Conservation (phyloP, 2,329 filamentous ascomycete species). For the Alternaria metachromatica region DNA sequence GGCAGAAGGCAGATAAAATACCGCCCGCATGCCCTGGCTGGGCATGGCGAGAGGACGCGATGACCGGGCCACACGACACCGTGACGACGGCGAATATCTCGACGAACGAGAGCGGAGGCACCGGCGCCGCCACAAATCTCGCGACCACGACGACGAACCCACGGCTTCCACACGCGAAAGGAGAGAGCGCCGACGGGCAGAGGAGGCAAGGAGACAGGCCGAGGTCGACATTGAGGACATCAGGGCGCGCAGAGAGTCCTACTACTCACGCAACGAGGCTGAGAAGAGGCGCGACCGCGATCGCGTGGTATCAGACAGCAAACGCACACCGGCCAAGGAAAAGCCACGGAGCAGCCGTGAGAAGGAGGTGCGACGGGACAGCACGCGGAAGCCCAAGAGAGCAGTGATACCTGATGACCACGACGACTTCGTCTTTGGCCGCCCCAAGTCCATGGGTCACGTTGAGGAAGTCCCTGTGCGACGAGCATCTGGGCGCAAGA, state of each 20-base stretch:
- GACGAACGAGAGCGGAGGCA: slow-evolving; percentile 39
- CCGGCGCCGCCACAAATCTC: slow-evolving; percentile 35
- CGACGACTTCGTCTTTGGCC: slow-evolving; percentile 43
- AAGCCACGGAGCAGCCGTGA: slow-evolving; percentile 37
- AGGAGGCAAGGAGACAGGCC: slow-evolving; percentile 36
- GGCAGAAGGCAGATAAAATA: slow-evolving; percentile 36
- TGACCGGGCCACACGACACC: slow-evolving; percentile 40
- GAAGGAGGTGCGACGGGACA: slow-evolving; percentile 37
- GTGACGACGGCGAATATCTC: slow-evolving; percentile 35
- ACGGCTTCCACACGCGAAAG: slow-evolving; percentile 37
- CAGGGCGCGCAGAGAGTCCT: slow-evolving; percentile 46
- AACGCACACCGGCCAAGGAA: slow-evolving; percentile 35
- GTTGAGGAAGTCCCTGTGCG: slow-evolving; percentile 38
- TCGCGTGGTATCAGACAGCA: slow-evolving; percentile 42
- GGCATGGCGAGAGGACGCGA: slow-evolving; percentile 45
- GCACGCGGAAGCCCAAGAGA: slow-evolving; percentile 37
- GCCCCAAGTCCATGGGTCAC: slow-evolving; percentile 35
- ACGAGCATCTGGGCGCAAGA: slow-evolving; percentile 34
- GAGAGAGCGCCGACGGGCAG: slow-evolving; percentile 41
- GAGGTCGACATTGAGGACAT: slow-evolving; percentile 52
- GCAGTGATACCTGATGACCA: slow-evolving; percentile 30
- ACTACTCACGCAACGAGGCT: slow-evolving; percentile 44
- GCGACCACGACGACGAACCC: slow-evolving; percentile 35
- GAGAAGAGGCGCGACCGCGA: slow-evolving; percentile 40
- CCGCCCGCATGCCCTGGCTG: slow-evolving; percentile 30